These are phyloP conservation scores for Cytospora chrysosperma DNA, from an alignment of 2,329 filamentous ascomycete genomes.

Conservation along the genomic window DNA sequence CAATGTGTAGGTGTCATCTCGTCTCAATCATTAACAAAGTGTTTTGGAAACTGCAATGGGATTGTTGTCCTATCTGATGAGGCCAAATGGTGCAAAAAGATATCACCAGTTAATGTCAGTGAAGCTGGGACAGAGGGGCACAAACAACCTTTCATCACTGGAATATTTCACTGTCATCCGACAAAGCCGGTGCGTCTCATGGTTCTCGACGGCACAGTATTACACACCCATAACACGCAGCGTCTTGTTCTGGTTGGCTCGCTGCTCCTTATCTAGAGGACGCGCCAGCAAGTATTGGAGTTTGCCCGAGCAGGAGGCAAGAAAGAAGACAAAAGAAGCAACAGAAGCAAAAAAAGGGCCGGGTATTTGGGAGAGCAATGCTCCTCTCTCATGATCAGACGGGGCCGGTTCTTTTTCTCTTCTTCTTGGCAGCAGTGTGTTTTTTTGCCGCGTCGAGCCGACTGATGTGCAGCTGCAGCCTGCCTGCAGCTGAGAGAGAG, in stretches of 20 bases:
- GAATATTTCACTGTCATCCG: background rate
- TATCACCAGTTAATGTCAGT: no score
- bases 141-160: background rate
- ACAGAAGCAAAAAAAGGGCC: no score
- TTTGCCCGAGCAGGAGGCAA: conserved; percentile 9
- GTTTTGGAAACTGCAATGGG: no score
- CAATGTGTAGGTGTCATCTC: no score
- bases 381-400: background rate
- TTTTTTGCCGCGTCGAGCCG: conserved; percentile 5
- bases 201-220: background rate
- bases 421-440: conserved; percentile 15
- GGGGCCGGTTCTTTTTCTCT: background rate
- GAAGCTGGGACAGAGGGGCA: no score
- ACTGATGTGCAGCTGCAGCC: background rate
- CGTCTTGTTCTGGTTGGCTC: background rate
- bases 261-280: conserved; percentile 9
- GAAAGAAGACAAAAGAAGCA: no score
- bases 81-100: no score
- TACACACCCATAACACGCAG: background rate
- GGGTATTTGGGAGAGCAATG: background rate
- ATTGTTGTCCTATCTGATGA: no score
- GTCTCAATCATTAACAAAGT: no score
- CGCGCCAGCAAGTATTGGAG: conserved; percentile 6
- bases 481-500: no score
- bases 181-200: background rate